Base-by-base conservation (phyloP, 805 yeast genomes). In the Tetrapisispora nanseiensis region DNA sequence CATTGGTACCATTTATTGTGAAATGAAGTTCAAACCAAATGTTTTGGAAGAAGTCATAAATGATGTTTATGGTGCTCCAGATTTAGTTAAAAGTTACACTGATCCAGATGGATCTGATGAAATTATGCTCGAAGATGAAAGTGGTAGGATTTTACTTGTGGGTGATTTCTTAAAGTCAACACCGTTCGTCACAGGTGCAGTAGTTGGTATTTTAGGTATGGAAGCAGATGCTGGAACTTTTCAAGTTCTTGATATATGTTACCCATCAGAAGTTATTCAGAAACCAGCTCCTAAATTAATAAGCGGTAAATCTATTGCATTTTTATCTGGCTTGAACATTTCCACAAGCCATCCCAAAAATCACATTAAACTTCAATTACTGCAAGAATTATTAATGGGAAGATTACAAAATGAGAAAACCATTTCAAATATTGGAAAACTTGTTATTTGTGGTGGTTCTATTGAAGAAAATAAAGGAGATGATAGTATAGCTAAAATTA, bases 121-220 rank as follows among this genome's bases (percentile, higher is more conserved):
- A 48, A 55, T 84, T 22, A 77, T 80, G 80, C 59, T 92, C 28
- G 97, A 92, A 60, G 98, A 92, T 62, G 96, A 87, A 54, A 78
- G 87, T 42, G 98, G 98, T 3, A 69, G 98, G 39, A 80, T 95
- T 6, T 59, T 77, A 26, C 63, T 92, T 19, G 78, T 75, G 38
- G 89, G 86, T 21, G 71, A 73, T 15, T 61, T 80, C 26, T 70
- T 83, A 33, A 66, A 68, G 39, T 56, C 61, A 7, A 68, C 75
- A 16, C 72, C 81, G 2, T 67, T 90, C 21, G 95, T 89, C 0
- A 92, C 97, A 0, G 98, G 98, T 4, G 73, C 79, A n/a, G 81
- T 89, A 0, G 76, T 87, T 7, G 97, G 90, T 0, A 74, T 87
- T 1, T 59, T 87, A 10, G 98, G 98, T 0, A 78, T 85, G 66